Conservation (phyloP, 2,329 filamentous ascomycete genomes). For the Coniochaeta ligniaria region DNA sequence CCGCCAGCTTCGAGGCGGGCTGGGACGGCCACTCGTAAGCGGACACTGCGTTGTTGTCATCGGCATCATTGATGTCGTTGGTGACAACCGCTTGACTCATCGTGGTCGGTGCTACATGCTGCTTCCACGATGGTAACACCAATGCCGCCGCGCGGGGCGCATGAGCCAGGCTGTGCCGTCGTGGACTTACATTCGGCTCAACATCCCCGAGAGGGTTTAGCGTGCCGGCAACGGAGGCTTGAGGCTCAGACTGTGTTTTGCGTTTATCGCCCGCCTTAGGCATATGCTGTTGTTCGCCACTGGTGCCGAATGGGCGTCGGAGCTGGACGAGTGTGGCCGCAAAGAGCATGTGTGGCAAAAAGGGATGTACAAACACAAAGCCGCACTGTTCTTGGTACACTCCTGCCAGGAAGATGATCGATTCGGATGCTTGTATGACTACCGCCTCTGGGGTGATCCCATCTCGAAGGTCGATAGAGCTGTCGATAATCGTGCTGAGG, state of each 20-base stretch:
- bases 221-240: neutral
- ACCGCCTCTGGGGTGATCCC: constrained; percentile 7
- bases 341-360: constrained; percentile 14
- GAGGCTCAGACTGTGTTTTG: neutral
- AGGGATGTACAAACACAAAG: constrained; percentile 7
- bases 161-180: too few relatives aligned
- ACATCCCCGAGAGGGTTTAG: neutral
- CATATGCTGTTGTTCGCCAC: neutral
- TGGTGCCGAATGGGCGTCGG: constrained; percentile 1
- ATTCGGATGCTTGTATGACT: constrained; percentile 11
- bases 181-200: neutral
- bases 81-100: neutral
- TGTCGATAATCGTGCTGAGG: constrained; percentile 11
- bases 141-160: too few relatives aligned
- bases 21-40: neutral
- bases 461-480: constrained; percentile 8
- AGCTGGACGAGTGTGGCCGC: constrained; percentile 12
- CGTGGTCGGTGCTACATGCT: neutral
- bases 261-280: neutral
- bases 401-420: constrained; percentile 13
- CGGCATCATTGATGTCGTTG: neutral
- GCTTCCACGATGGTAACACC: neutral
- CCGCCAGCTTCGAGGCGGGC: neutral
- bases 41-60: neutral
- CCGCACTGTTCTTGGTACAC: constrained; percentile 10